Percentiles rank a stretch among this genome's conserved stretches.
phyloP scores from a whole-genome alignment of 768 basidiomycete genomes.

The Gymnopilus junonius region DNA sequence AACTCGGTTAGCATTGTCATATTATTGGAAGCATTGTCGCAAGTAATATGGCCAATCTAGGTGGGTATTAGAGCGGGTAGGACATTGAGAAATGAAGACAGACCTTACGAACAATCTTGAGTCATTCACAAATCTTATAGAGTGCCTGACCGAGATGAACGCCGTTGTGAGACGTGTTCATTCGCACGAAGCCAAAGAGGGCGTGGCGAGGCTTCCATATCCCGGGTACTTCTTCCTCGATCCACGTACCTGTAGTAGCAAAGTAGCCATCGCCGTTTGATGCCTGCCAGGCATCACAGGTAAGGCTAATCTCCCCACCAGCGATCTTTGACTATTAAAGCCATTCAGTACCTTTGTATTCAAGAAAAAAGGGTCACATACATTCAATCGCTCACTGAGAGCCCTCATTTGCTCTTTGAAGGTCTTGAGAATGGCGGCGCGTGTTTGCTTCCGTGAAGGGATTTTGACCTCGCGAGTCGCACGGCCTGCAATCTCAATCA shows the following conservation, averaged over 20 bases:
- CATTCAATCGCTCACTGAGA: constrained; percentile 10
- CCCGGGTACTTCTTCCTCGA: constrained; percentile 32
- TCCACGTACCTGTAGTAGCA: constrained; percentile 41
- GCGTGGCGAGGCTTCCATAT: constrained; percentile 35
- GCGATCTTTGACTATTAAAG: constrained; percentile 1
- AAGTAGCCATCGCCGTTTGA: constrained; percentile 41
- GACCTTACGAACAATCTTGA: neutral
- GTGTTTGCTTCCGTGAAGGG: constrained; percentile 25
- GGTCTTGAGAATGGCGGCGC: constrained; percentile 14
- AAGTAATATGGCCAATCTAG: too few relatives aligned
- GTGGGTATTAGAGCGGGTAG: too few relatives aligned
- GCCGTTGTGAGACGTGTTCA: constrained; percentile 46
- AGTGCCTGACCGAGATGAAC: constrained; percentile 7
- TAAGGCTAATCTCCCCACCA: constrained; percentile 29
- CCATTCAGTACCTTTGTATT: neutral
- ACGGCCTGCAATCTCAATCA: constrained; percentile 25
- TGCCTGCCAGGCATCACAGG: constrained; percentile 47
- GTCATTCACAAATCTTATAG: constrained; percentile 7
- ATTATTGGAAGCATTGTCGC: too few relatives aligned
- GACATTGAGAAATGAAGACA: too few relatives aligned
- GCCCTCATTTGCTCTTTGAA: constrained; percentile 15
- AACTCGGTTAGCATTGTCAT: too few relatives aligned
- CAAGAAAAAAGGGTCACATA: constrained; percentile 4
- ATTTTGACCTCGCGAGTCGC: constrained; percentile 35
- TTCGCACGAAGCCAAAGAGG: constrained; percentile 36